Base-by-base conservation (phyloP, 2,329 filamentous ascomycete species). In the Delphinella strobiligena region DNA sequence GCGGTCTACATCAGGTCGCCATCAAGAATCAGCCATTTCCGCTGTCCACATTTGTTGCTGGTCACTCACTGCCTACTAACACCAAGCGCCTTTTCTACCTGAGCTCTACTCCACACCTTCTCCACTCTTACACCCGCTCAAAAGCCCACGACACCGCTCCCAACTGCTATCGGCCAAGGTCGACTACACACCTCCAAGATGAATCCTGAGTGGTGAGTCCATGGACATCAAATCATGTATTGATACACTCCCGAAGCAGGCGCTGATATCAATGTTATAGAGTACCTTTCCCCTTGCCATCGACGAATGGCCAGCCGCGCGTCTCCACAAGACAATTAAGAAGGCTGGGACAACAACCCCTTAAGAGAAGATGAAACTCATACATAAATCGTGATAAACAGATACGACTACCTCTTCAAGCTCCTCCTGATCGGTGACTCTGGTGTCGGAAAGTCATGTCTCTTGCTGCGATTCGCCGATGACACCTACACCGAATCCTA, bases 371-470 rank as follows among this genome's bases (percentile, higher is more conserved):
- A 34, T n/a, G 38, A 27, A n/a, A 27, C 38, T 40, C 24, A 40
- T 22, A 36, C 24, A 19, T 27, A 33, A 32, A 7, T 42, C 17
- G 38, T 19, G 42, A n/a, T n/a, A n/a, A n/a, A 45, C 61, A 96
- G 91, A 91, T 98, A 98, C 83, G 91, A 98, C 66, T 98, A 98
- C 68, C 87, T 98, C 61, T 98, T 98, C 80, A 98, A 98, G 80
- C 87, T 98, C 52, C 85, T 98, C 68, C 89, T 98, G 73, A 98
- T 98, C 79, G 91, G 91, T 68, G 91, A 98, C 67, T 98, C 91
- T 65, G 91, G 91, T 79, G 91, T 98, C 60, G 91, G 91, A 82
- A 98, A 98, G 82, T 98, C 91, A 61, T 98, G 91, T 70, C 67
- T 98, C 71, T 75, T 98, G 54, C 75, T 98, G 62, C 87, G 91